A percentile compares a stretch with the other conserved stretches of the same genome.
Conservation (phyloP, 768 basidiomycete genomes). For the Pleurotus eryngii region DNA sequence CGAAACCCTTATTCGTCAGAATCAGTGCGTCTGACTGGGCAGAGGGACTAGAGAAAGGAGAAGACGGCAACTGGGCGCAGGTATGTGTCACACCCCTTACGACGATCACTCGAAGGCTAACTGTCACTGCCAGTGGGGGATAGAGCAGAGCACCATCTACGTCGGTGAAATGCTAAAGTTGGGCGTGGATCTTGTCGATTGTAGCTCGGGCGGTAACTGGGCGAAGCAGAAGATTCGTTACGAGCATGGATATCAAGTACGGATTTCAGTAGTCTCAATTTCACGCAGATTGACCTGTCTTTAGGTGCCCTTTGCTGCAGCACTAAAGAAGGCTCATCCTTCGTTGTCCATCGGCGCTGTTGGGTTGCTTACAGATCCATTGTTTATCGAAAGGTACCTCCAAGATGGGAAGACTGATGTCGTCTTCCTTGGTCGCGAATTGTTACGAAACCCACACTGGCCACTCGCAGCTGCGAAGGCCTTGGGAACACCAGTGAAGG, state of each 20-base stretch:
- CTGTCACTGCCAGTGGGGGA: slow-evolving; percentile 48
- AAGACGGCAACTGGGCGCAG: slow-evolving; percentile 53
- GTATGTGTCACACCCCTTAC: background rate
- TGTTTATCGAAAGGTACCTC: slow-evolving; percentile 54
- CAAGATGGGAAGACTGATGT: slow-evolving; percentile 66
- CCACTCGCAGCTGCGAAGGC: slow-evolving; percentile 56
- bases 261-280: slow-evolving; percentile 1
- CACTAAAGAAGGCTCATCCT: slow-evolving; percentile 58
- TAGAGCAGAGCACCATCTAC: slow-evolving; percentile 69
- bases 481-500: slow-evolving; percentile 61
- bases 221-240: slow-evolving; percentile 52
- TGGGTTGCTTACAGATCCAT: slow-evolving; percentile 66
- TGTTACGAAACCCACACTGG: slow-evolving; percentile 68
- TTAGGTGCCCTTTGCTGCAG: slow-evolving; percentile 67
- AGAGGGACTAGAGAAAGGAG: slow-evolving; percentile 50
- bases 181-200: slow-evolving; percentile 78
- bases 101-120: no score
- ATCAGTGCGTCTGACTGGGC: slow-evolving; percentile 71
- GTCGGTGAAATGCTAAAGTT: slow-evolving; percentile 51
- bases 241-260: slow-evolving; percentile 60
- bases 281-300: background rate
- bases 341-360: slow-evolving; percentile 58
- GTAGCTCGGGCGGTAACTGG: slow-evolving; percentile 67
- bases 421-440: slow-evolving; percentile 62
- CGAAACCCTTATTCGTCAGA: slow-evolving; percentile 70